Evolutionary conservation across 169 alveolate species (phyloP), one percentile per base, ranked within the genome.

Genomic region (Cryptosporidium ryanae): DNA sequence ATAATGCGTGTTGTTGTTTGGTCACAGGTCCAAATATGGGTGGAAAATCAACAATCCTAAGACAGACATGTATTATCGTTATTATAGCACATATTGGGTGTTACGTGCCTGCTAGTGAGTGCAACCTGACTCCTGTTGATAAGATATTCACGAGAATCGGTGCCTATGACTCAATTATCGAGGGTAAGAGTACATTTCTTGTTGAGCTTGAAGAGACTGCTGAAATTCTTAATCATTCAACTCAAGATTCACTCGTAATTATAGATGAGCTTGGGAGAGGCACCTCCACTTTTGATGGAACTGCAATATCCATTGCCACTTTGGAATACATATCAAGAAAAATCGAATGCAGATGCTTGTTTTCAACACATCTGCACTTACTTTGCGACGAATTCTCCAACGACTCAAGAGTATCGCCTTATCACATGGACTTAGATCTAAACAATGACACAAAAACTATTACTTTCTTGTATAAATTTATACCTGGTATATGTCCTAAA

Each of bases 11-110:
- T 61, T 84, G 65, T 7, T 52, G 96, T 46, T 94, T 99, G 63
- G 93, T 99, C 52, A 98, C 99, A 12, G 99, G 99, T 0, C 99
- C 99, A 31, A 99, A 99, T 90, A 99, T 99, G 99, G 99, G 99
- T 25, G 99, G 99, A 34, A 99, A 99, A 92, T 95, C 99, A 38
- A 99, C 99, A 0, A 89, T 98, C 18, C 94, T 98, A 63, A 90
- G 99, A 52, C 99, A 97, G 93, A 94, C 97, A 6, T 97, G 99
- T 48, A 91, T 97, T 17, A 94, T 98, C 10, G 97, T 96, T 3
- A 95, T 99, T 34, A 90, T 99, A 89, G 99, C 99, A 31, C 99
- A 99, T 91, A 91, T 97, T 10, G 99, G 99, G 12, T 97, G 99
- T 52, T 96, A 93, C 87, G 99, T 98, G 7, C 98, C 99, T 8